These are phyloP conservation scores for Neopestalotiopsis rosae DNA, from an alignment of 2,329 filamentous ascomycete genomes.

Conservation along the genomic window DNA sequence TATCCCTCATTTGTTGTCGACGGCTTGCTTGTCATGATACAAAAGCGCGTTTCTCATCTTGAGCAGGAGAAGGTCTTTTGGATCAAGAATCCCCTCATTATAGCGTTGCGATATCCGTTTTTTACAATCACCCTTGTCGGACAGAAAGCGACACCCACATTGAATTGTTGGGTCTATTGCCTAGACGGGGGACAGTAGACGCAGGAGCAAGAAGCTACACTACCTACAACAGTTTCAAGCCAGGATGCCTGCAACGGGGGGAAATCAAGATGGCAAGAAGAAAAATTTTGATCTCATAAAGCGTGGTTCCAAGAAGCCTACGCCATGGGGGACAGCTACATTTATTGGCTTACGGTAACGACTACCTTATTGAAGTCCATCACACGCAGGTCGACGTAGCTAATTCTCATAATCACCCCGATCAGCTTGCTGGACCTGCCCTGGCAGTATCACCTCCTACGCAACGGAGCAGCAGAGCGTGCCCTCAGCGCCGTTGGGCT, in stretches of 20 bases:
- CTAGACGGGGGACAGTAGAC: too few species aligned
- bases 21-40: not conserved
- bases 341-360: constrained; percentile 43
- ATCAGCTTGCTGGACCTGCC: constrained; percentile 33
- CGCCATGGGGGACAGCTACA: constrained; percentile 40
- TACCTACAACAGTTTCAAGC: not conserved
- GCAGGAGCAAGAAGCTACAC: too few species aligned
- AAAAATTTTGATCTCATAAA: constrained; percentile 39
- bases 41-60: too few species aligned
- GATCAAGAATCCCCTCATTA: too few species aligned
- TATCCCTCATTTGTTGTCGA: not conserved
- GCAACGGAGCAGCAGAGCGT: constrained; percentile 19
- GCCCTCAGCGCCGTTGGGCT: constrained; percentile 13
- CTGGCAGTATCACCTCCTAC: constrained; percentile 50
- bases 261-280: not conserved
- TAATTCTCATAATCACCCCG: not conserved
- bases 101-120: too few species aligned
- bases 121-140: too few species aligned
- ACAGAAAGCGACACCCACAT: too few species aligned
- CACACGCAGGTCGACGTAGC: not conserved
- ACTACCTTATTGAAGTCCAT: not conserved
- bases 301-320: constrained; percentile 42
- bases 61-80: too few species aligned
- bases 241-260: not conserved
- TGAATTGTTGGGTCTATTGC: too few species aligned